Percentiles rank a stretch among this genome's conserved stretches.
Conservation (phyloP, 768 basidiomycete genomes). For the Suillus weaverae region DNA sequence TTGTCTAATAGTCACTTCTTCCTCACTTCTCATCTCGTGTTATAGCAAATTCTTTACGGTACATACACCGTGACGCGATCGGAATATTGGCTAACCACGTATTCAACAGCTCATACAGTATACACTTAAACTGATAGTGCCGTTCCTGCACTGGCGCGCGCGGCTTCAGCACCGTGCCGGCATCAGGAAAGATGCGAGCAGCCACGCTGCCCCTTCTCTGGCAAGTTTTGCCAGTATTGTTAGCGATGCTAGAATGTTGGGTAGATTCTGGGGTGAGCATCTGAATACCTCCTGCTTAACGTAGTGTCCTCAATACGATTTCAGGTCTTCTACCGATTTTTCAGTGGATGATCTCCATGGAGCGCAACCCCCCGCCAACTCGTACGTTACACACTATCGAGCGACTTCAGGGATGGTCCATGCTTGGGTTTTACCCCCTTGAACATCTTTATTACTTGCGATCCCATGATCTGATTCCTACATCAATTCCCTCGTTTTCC, state of each 20-base stretch:
- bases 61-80: not conserved
- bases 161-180: conserved; percentile 68
- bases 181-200: conserved; percentile 51
- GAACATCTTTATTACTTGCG: conserved; percentile 74
- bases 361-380: conserved; percentile 71
- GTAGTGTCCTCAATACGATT: not conserved
- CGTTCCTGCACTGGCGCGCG: conserved; percentile 65
- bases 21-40: conserved; percentile 3
- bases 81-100: conserved; percentile 6
- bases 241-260: conserved; percentile 69
- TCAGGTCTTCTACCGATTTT: conserved; percentile 76
- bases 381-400: conserved; percentile 72
- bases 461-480: conserved; percentile 59
- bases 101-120: conserved; percentile 67
- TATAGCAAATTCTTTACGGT: conserved; percentile 78
- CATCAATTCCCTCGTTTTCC: conserved; percentile 46
- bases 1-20: conserved; percentile 10
- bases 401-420: conserved; percentile 70
- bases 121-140: conserved; percentile 65
- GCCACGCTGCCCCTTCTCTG: conserved; percentile 52
- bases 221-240: conserved; percentile 56
- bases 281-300: not conserved
- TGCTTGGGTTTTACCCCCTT: conserved; percentile 79
- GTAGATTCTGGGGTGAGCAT: conserved; percentile 77
- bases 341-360: conserved; percentile 77